phyloP scores from a whole-genome alignment of 768 basidiomycete genomes.

The Megacollybia marginata region DNA sequence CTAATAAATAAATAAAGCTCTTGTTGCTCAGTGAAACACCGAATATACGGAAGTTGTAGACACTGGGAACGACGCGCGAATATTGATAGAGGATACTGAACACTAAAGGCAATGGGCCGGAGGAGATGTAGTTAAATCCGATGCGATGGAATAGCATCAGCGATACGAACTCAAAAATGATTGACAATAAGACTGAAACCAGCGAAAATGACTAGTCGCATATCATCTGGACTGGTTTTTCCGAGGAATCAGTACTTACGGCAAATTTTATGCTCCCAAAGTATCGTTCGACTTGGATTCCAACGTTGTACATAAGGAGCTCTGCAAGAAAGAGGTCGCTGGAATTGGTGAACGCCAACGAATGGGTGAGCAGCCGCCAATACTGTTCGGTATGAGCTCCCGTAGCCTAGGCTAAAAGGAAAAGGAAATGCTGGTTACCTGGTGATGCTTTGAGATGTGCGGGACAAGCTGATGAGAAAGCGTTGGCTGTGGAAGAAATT shows the following conservation, averaged over 20 bases:
- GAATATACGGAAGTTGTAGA: conserved; percentile 72
- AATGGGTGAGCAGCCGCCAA: conserved; percentile 74
- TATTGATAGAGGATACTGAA: conserved; percentile 85
- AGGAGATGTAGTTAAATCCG: conserved; percentile 66
- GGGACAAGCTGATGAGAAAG: conserved; percentile 56
- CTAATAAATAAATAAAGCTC: conserved; percentile 62
- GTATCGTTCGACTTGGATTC: conserved; percentile 68
- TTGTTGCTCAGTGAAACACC: conserved; percentile 74
- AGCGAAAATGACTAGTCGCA: conserved; percentile 66
- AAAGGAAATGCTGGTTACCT: conserved; percentile 37
- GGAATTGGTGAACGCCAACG: conserved; percentile 74
- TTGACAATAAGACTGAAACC: conserved; percentile 58
- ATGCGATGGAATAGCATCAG: conserved; percentile 59
- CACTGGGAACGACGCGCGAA: conserved; percentile 65
- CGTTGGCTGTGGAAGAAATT: neutral
- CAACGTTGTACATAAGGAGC: conserved; percentile 64
- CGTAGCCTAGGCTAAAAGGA: conserved; percentile 13
- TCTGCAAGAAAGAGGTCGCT: conserved; percentile 78
- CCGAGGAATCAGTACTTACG: conserved; percentile 34
- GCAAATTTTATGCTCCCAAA: conserved; percentile 88
- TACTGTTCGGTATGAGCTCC: conserved; percentile 50
- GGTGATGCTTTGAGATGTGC: conserved; percentile 84
- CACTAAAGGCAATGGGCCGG: conserved; percentile 69
- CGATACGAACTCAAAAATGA: conserved; percentile 57
- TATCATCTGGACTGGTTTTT: neutral